phyloP scores from a whole-genome alignment of 495 filamentous ascomycete genomes.

The Clohesyomyces aquaticus region DNA sequence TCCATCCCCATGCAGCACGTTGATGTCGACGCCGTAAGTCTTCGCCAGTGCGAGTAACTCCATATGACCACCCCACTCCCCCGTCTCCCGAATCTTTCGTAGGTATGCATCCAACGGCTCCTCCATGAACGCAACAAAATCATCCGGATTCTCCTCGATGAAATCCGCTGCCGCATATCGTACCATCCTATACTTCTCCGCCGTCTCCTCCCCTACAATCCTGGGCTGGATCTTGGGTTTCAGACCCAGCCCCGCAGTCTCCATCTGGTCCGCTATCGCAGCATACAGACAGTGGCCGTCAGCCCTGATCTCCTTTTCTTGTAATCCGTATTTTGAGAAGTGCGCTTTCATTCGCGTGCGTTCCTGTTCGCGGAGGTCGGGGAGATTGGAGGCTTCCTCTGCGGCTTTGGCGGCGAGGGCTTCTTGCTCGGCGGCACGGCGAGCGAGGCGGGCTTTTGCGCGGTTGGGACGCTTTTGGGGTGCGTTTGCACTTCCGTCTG shows the following conservation, averaged over 20 bases:
- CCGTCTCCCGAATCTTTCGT: conserved; percentile 78
- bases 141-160: conserved; percentile 61
- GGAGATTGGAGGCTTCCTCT: conserved; percentile 72
- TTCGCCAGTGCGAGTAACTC: conserved; percentile 85
- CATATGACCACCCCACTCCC: conserved; percentile 94
- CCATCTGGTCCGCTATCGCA: conserved; percentile 83
- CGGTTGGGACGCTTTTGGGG: conserved; percentile 77
- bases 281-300: conserved; percentile 98
- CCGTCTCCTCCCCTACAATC: conserved; percentile 20
- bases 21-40: conserved; percentile 79
- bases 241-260: conserved; percentile 52
- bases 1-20: conserved; percentile 82
- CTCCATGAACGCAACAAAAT: conserved; percentile 76
- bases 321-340: conserved; percentile 64
- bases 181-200: conserved; percentile 56
- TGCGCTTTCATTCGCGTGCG: conserved; percentile 65
- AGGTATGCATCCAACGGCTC: conserved; percentile 77
- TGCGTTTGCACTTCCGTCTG: conserved; percentile 11
- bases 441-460: conserved; percentile 86
- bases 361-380: conserved; percentile 75
- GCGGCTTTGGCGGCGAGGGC: conserved; percentile 67
- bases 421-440: conserved; percentile 81
- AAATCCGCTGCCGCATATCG: conserved; percentile 62
- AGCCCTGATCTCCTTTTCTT: conserved; percentile 78
- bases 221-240: conserved; percentile 46